These are phyloP conservation scores for Castanopsis chinensis DNA, from an alignment of 306 rosid genomes.

Conservation along the genomic window DNA sequence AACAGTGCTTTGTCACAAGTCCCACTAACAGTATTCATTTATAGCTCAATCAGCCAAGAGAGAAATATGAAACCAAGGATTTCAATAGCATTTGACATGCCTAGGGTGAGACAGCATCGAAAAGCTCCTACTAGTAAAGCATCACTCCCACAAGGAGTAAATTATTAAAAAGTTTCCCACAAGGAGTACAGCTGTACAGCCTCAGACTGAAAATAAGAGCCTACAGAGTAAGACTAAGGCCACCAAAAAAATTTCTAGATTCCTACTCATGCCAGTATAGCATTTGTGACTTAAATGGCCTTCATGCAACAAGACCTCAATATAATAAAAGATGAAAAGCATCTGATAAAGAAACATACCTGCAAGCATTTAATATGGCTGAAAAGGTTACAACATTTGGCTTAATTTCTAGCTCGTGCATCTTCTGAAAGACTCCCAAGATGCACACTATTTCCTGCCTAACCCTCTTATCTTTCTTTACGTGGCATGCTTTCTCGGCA, in stretches of 20 bases:
- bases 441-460: slow-evolving; percentile 49
- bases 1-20: neutral
- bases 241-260: neutral
- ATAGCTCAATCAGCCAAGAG: neutral
- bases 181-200: neutral
- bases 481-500: slow-evolving; percentile 51
- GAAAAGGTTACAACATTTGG: slow-evolving; percentile 70
- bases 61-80: neutral
- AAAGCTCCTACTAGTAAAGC: neutral
- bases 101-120: neutral
- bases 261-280: neutral
- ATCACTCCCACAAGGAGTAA: neutral
- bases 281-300: neutral
- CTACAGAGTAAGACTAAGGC: no score
- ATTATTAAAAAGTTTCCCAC: neutral
- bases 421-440: slow-evolving; percentile 61
- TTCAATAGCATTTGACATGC: neutral
- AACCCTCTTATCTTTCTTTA: slow-evolving; percentile 39
- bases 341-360: slow-evolving; percentile 39
- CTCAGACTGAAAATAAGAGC: no score
- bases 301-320: neutral
- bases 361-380: slow-evolving; percentile 94
- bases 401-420: slow-evolving; percentile 64
- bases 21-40: neutral
- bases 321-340: neutral